Percentiles rank a stretch among this genome's conserved stretches.
phyloP scores from a whole-genome alignment of 2,329 filamentous ascomycete genomes.

The Fusarium neocosmosporiellum region DNA sequence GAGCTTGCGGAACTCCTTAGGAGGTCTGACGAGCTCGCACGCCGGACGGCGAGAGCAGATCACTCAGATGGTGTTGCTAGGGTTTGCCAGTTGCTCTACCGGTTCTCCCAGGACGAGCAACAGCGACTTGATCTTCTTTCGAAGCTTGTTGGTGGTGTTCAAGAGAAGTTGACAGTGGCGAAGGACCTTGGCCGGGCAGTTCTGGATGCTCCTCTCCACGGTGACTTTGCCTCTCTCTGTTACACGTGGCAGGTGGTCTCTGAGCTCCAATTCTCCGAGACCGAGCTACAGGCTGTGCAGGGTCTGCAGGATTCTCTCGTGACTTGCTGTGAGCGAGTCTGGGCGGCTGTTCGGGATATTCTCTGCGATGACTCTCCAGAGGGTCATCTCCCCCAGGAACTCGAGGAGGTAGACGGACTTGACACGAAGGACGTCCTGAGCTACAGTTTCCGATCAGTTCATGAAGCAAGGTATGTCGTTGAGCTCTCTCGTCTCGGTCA shows the following conservation, averaged over 20 bases:
- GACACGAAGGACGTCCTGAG: constrained; percentile 91
- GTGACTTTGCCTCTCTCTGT: constrained; percentile 74
- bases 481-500: constrained; percentile 15
- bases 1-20: constrained; percentile 60
- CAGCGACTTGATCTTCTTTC: constrained; percentile 64
- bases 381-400: constrained; percentile 81
- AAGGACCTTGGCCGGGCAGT: constrained; percentile 74
- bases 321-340: constrained; percentile 73
- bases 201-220: constrained; percentile 74
- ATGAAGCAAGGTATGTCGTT: constrained; percentile 80
- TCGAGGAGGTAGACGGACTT: constrained; percentile 76
- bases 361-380: constrained; percentile 96
- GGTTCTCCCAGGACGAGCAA: constrained; percentile 60
- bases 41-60: constrained; percentile 83
- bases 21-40: constrained; percentile 68
- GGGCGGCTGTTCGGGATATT: constrained; percentile 79
- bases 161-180: constrained; percentile 72
- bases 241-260: constrained; percentile 66
- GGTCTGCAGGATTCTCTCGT: constrained; percentile 67
- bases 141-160: constrained; percentile 69
- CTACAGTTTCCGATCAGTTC: constrained; percentile 94
- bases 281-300: constrained; percentile 50
- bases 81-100: constrained; percentile 76
- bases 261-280: constrained; percentile 52
- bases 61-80: constrained; percentile 92